Evolutionary conservation across 257 asterid genomes (phyloP).

Genomic region (Anisodus acutangulus): DNA sequence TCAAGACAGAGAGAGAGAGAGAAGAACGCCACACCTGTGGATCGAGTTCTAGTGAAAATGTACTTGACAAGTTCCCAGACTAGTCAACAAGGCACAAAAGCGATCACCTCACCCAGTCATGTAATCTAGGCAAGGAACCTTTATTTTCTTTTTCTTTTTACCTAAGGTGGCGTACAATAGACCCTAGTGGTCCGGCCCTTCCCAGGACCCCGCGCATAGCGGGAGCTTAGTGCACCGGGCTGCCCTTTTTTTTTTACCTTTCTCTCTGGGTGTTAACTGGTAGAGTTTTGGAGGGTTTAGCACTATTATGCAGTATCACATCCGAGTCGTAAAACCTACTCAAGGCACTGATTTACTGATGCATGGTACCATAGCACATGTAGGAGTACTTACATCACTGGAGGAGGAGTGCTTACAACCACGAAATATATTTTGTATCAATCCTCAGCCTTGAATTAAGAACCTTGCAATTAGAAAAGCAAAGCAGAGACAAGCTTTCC

Average conservation of each 20-base stretch:
- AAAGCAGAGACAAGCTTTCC: not conserved
- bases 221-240: too few relatives aligned
- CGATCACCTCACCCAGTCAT: constrained; percentile 7
- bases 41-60: not conserved
- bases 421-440: not conserved
- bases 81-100: constrained; percentile 20
- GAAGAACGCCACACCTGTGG: not conserved
- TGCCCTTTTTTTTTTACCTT: not conserved
- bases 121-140: constrained; percentile 23
- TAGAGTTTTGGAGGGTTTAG: not conserved
- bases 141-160: not conserved
- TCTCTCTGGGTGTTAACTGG: not conserved
- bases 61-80: constrained; percentile 20
- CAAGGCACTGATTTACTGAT: not conserved
- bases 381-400: not conserved
- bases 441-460: constrained; percentile 8
- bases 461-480: not conserved
- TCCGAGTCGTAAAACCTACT: constrained; percentile 6
- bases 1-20: not conserved
- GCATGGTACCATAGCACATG: not conserved
- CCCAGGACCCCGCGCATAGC: too few relatives aligned
- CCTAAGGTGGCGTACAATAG: too few relatives aligned
- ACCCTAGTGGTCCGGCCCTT: too few relatives aligned
- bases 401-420: constrained; percentile 9
- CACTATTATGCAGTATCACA: constrained; percentile 26